Conservation (phyloP, 1,284 basidiomycete genomes). For the Trichosporon inkin region DNA sequence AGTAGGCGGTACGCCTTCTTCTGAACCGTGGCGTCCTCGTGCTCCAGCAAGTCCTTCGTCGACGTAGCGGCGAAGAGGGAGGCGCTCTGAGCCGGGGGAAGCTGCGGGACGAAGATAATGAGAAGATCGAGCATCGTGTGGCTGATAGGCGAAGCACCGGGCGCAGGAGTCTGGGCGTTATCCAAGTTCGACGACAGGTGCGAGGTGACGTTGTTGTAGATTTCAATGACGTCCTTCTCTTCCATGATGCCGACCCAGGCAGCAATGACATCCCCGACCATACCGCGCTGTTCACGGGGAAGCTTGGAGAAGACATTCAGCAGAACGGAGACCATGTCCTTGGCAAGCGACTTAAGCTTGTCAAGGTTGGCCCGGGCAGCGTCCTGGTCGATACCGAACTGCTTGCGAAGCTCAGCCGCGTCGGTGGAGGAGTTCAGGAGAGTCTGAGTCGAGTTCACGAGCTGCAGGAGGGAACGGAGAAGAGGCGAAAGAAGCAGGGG, state of each 20-base stretch:
- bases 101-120: conserved; percentile 72
- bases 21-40: conserved; percentile 81
- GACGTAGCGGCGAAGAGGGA: conserved; percentile 59
- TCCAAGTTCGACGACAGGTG: conserved; percentile 71
- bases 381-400: conserved; percentile 57
- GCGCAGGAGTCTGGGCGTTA: conserved; percentile 40
- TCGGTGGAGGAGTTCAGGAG: conserved; percentile 53
- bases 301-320: conserved; percentile 95
- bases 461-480: conserved; percentile 70
- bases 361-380: conserved; percentile 66
- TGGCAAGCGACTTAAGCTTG: conserved; percentile 72
- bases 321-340: conserved; percentile 89
- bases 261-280: conserved; percentile 83
- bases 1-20: conserved; percentile 93
- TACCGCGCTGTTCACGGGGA: conserved; percentile 67
- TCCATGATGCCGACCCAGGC: conserved; percentile 81
- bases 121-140: conserved; percentile 87
- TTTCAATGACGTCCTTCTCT: conserved; percentile 69
- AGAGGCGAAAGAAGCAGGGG: conserved; percentile 75
- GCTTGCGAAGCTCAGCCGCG: conserved; percentile 52
- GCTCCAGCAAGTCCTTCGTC: conserved; percentile 50
- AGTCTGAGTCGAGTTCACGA: conserved; percentile 64
- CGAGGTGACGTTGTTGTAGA: conserved; percentile 72
- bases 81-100: conserved; percentile 61
- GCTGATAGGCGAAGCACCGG: conserved; percentile 55